Conservation (phyloP, 352 stramenopile species). For the Plasmopara muralis region DNA sequence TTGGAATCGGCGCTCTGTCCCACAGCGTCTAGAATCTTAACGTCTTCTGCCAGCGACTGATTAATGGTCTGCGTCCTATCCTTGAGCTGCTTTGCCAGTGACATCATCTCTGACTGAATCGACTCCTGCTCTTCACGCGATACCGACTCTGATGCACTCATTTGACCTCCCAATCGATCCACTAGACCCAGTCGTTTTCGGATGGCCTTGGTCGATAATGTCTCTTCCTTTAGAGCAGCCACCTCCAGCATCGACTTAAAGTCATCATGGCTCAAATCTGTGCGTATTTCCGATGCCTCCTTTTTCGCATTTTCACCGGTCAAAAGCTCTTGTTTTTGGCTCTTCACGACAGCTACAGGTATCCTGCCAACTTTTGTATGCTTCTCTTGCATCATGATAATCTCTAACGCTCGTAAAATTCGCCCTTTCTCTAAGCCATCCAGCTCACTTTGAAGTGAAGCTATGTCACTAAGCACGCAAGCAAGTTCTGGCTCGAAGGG, state of each 20-base stretch:
- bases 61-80: constrained; percentile 70
- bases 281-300: constrained; percentile 8
- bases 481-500: constrained; percentile 18
- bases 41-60: constrained; percentile 56
- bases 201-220: constrained; percentile 50
- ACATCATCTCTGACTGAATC: constrained; percentile 72
- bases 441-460: constrained; percentile 7
- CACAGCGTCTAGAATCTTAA: constrained; percentile 70
- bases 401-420: constrained; percentile 27
- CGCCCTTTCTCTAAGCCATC: constrained; percentile 2
- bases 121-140: constrained; percentile 57
- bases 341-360: not conserved
- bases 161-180: constrained; percentile 25
- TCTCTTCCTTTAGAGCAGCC: constrained; percentile 26
- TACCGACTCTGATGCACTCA: constrained; percentile 34
- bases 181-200: constrained; percentile 48
- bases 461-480: constrained; percentile 19
- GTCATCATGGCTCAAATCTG: constrained; percentile 40
- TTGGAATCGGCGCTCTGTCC: constrained; percentile 66
- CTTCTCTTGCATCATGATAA: constrained; percentile 16
- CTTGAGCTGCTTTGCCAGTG: constrained; percentile 64
- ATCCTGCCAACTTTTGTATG: constrained; percentile 1
- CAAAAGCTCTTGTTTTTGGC: not conserved
- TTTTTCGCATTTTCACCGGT: constrained; percentile 2
- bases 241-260: constrained; percentile 57